Percentiles rank a stretch among this genome's conserved stretches.
phyloP scores from a whole-genome alignment of 345 rosid genomes.

The Corchorus olitorius region DNA sequence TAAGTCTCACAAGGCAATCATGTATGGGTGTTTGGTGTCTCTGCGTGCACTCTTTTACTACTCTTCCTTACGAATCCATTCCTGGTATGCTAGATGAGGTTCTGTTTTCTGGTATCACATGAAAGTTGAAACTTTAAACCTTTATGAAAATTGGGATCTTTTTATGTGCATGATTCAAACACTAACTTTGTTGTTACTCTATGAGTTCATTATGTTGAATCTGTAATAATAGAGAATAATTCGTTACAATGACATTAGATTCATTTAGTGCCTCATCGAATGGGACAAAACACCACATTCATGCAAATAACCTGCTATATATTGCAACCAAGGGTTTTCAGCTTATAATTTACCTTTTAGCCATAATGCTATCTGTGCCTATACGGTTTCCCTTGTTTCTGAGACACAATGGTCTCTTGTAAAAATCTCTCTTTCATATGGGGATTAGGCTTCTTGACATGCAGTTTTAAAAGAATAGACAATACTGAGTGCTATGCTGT shows the following conservation, averaged over 20 bases:
- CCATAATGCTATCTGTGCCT: not conserved
- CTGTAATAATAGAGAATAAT: not conserved
- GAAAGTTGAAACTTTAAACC: not conserved
- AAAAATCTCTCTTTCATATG: not conserved
- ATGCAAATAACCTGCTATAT: not conserved
- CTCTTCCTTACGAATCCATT: not conserved
- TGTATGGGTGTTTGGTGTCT: not conserved
- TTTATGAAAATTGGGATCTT: not conserved
- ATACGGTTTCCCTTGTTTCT: not conserved
- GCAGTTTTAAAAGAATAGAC: not conserved
- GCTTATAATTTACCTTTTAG: not conserved
- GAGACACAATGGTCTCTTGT: not conserved
- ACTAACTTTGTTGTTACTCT: not conserved
- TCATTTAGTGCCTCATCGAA: not conserved
- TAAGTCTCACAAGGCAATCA: slow-evolving; percentile 32
- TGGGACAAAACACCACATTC: not conserved
- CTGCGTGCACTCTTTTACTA: not conserved
- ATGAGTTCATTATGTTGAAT: not conserved
- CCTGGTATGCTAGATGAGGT: not conserved
- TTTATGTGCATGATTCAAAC: not conserved
- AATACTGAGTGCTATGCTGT: not conserved
- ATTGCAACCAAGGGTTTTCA: not conserved
- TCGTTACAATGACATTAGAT: not conserved
- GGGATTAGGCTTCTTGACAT: not conserved
- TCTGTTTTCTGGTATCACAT: not conserved